Percentiles rank a stretch among this genome's conserved stretches.
phyloP scores from a whole-genome alignment of 1,139 yeast genomes.

The Geotrichum cucujoidarum region DNA sequence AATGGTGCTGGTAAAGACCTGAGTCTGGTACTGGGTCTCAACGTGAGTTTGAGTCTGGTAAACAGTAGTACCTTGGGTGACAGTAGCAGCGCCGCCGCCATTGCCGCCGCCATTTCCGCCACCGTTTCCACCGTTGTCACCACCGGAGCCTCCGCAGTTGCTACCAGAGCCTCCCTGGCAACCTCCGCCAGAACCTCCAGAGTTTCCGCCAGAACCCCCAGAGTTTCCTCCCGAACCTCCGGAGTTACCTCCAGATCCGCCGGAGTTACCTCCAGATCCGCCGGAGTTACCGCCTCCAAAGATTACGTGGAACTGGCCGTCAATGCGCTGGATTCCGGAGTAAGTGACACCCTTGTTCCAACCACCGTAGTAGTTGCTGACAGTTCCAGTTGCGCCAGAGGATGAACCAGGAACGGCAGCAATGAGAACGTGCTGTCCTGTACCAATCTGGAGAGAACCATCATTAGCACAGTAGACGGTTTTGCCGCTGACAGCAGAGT shows the following conservation, averaged over 20 bases:
- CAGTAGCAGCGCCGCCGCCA: neutral
- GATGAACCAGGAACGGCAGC: neutral
- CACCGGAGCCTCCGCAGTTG: no score
- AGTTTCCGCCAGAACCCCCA: neutral
- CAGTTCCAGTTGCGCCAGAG: neutral
- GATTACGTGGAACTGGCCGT: neutral
- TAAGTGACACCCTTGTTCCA: neutral
- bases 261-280: neutral
- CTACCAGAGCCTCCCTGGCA: no score
- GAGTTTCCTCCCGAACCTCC: neutral
- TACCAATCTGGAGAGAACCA: neutral
- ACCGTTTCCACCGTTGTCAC: no score
- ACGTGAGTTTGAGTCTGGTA: neutral
- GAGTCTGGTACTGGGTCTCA: neutral
- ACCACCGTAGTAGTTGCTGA: slow-evolving; percentile 1
- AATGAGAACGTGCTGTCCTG: neutral
- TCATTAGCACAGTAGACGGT: neutral
- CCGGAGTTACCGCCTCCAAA: neutral
- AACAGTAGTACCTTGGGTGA: neutral
- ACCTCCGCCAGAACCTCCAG: neutral
- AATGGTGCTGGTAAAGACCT: neutral
- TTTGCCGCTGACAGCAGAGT: neutral
- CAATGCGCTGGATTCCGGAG: neutral
- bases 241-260: neutral
- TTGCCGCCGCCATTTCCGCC: no score